Percentiles rank a stretch among this genome's conserved stretches.
phyloP scores from a whole-genome alignment of 2,329 filamentous ascomycete genomes.

The Zymoseptoria crescenta region DNA sequence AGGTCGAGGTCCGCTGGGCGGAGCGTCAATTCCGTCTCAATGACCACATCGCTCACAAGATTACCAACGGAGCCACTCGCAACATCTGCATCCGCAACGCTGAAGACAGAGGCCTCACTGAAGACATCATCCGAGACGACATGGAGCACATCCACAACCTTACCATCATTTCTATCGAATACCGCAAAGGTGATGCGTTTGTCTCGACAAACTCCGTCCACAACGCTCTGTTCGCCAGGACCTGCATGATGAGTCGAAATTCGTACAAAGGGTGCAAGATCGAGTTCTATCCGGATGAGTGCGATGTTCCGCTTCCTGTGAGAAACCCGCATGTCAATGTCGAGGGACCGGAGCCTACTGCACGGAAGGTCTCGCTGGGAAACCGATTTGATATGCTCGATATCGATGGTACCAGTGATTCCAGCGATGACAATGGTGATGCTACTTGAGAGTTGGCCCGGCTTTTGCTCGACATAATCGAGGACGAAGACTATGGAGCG shows the following conservation, averaged over 20 bases:
- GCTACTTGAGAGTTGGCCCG: constrained; percentile 1
- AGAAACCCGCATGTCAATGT: constrained; percentile 23
- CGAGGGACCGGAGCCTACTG: constrained; percentile 10
- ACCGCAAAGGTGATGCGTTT: constrained; percentile 52
- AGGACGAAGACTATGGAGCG: background rate
- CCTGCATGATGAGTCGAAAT: constrained; percentile 63
- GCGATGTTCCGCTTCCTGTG: constrained; percentile 48
- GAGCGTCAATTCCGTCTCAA: constrained; percentile 62
- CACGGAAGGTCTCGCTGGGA: constrained; percentile 34
- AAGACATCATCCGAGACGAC: constrained; percentile 59
- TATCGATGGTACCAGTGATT: constrained; percentile 35
- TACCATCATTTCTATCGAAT: constrained; percentile 57
- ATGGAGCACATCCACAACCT: constrained; percentile 78
- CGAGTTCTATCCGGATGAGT: constrained; percentile 66
- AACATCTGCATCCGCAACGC: constrained; percentile 63
- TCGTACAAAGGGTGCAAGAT: constrained; percentile 65
- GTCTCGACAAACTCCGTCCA: constrained; percentile 72
- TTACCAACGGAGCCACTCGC: constrained; percentile 59
- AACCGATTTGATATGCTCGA: constrained; percentile 59
- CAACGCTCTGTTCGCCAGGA: constrained; percentile 65
- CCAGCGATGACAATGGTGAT: constrained; percentile 17
- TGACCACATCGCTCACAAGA: constrained; percentile 55
- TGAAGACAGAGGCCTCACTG: constrained; percentile 46
- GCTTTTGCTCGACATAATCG: background rate
- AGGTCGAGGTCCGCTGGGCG: constrained; percentile 64